phyloP scores from a whole-genome alignment of 129 eudicot genomes.

The Oenanthe sinensis region DNA sequence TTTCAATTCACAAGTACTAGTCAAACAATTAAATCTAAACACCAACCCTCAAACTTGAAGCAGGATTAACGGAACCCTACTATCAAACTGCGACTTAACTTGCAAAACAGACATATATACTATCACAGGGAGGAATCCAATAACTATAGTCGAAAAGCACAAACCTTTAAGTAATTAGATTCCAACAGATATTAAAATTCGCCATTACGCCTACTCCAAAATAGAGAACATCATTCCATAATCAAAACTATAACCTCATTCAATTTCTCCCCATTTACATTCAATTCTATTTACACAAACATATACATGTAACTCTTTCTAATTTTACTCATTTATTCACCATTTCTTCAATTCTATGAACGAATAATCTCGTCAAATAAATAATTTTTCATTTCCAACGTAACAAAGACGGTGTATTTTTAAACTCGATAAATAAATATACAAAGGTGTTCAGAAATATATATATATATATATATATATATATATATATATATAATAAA shows the following conservation, averaged over 20 bases:
- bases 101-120: not conserved
- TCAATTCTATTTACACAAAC: not conserved
- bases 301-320: not conserved
- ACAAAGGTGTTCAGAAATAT: no score
- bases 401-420: no score
- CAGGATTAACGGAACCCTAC: not conserved
- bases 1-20: not conserved
- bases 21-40: not conserved
- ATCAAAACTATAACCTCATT: not conserved
- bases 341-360: not conserved
- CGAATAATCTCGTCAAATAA: no score
- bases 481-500: no score
- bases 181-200: not conserved
- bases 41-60: not conserved
- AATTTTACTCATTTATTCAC: not conserved
- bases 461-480: no score
- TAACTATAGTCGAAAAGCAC: not conserved
- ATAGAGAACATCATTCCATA: not conserved
- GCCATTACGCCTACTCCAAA: no score
- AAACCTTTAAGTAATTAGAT: not conserved
- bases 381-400: no score
- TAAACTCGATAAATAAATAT: not conserved
- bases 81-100: not conserved
- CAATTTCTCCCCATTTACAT: not conserved
- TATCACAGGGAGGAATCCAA: not conserved